Conservation (phyloP, 2,329 filamentous ascomycete species). For the Stachybotrys chartarum region DNA sequence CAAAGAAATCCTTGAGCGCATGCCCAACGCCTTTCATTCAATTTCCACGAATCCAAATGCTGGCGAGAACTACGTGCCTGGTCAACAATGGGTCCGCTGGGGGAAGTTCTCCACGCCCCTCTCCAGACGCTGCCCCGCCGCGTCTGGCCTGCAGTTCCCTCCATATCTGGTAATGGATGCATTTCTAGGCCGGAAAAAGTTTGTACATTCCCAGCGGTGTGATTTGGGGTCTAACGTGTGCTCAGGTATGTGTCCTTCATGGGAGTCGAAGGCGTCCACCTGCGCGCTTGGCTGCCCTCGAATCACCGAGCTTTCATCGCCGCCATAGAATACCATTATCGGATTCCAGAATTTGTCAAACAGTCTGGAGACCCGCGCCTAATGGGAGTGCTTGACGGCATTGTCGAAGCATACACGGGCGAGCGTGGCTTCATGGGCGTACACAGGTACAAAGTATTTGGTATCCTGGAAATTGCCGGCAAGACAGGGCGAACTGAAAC, state of each 20-base stretch:
- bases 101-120: slow-evolving; percentile 43
- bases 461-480: slow-evolving; percentile 44
- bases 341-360: slow-evolving; percentile 45
- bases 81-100: slow-evolving; percentile 42
- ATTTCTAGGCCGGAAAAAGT: slow-evolving; percentile 41
- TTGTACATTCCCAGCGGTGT: background rate
- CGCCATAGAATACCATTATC: slow-evolving; percentile 46
- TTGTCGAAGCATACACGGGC: slow-evolving; percentile 47
- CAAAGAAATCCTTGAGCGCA: slow-evolving; percentile 45
- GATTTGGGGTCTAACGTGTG: background rate
- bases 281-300: slow-evolving; percentile 46
- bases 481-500: slow-evolving; percentile 47
- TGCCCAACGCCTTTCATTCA: slow-evolving; percentile 47
- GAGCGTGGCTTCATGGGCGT: slow-evolving; percentile 50
- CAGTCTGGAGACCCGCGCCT: slow-evolving; percentile 40
- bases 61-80: slow-evolving; percentile 42
- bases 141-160: slow-evolving; percentile 44
- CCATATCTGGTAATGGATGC: slow-evolving; percentile 49
- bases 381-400: slow-evolving; percentile 46
- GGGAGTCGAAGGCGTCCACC: slow-evolving; percentile 42
- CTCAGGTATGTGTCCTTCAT: slow-evolving; percentile 39
- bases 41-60: slow-evolving; percentile 46
- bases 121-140: slow-evolving; percentile 41
- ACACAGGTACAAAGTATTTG: slow-evolving; percentile 51
- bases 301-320: slow-evolving; percentile 49